A percentile compares a stretch with the other conserved stretches of the same genome.
phyloP scores from a whole-genome alignment of 352 stramenopile genomes.

The Globisporangium viniferum region DNA sequence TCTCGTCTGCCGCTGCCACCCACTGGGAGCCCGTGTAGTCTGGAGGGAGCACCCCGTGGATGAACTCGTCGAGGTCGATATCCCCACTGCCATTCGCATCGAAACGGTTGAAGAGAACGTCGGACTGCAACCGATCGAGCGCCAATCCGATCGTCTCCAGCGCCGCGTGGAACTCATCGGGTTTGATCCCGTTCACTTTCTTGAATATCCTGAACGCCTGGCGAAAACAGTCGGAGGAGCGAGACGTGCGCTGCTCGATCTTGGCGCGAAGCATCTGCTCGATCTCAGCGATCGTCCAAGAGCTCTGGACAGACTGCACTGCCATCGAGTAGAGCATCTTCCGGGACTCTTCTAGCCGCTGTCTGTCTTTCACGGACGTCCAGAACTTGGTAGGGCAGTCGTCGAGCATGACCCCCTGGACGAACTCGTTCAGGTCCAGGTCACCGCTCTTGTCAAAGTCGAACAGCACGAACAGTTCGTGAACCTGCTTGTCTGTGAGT shows the following conservation, averaged over 20 bases:
- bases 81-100: conserved; percentile 71
- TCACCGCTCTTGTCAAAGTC: conserved; percentile 79
- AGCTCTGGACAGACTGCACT: conserved; percentile 60
- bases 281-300: conserved; percentile 75
- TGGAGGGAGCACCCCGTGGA: conserved; percentile 66
- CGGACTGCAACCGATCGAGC: conserved; percentile 45
- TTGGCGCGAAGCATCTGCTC: conserved; percentile 80
- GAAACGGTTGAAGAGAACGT: conserved; percentile 67
- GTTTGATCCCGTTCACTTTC: conserved; percentile 77
- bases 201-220: conserved; percentile 83
- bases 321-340: conserved; percentile 58
- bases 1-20: conserved; percentile 73
- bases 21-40: conserved; percentile 73
- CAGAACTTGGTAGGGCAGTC: conserved; percentile 58
- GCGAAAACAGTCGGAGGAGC: conserved; percentile 75
- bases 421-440: conserved; percentile 77
- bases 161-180: conserved; percentile 63
- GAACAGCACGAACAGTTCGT: conserved; percentile 63
- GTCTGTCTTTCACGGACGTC: conserved; percentile 49
- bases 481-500: conserved; percentile 45
- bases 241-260: conserved; percentile 78
- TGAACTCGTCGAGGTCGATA: conserved; percentile 81
- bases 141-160: conserved; percentile 57
- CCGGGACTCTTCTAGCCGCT: conserved; percentile 48
- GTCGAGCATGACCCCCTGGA: conserved; percentile 74